phyloP scores from a whole-genome alignment of 1,139 yeast species.

The Suhomyces anneliseae region DNA sequence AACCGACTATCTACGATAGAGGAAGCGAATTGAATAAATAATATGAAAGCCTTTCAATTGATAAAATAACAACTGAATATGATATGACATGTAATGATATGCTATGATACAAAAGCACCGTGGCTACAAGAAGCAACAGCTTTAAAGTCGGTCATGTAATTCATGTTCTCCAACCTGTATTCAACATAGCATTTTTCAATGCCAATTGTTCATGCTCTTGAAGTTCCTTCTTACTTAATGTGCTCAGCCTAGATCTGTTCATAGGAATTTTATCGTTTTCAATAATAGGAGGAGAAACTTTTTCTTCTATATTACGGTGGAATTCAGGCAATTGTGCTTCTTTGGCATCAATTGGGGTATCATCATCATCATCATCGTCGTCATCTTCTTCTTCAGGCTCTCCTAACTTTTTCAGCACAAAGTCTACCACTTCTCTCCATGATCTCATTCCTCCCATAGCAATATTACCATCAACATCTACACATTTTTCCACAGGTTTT shows the following conservation, averaged over 20 bases:
- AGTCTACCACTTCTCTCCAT: constrained; percentile 33
- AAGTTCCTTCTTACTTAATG: constrained; percentile 7
- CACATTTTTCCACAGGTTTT: constrained; percentile 32
- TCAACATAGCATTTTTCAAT: constrained; percentile 10
- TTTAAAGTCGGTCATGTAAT: too few species aligned
- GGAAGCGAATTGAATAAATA: too few species aligned
- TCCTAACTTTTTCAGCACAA: constrained; percentile 28
- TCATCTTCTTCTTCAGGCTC: constrained; percentile 23
- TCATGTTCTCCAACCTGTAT: constrained; percentile 4
- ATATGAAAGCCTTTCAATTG: too few species aligned
- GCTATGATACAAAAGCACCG: too few species aligned
- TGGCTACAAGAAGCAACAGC: too few species aligned
- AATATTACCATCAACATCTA: constrained; percentile 33
- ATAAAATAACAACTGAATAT: too few species aligned
- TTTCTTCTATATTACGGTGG: neutral
- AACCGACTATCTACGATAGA: too few species aligned
- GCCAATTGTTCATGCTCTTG: constrained; percentile 13
- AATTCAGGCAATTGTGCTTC: constrained; percentile 6
- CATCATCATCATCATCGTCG: constrained; percentile 18
- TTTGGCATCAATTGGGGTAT: constrained; percentile 4
- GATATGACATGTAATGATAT: too few species aligned
- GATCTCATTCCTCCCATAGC: constrained; percentile 37
- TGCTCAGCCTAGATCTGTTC: constrained; percentile 7
- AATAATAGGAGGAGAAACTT: constrained; percentile 4
- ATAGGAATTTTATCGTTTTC: neutral